Evolutionary conservation across 1,139 yeast species (phyloP).

Genomic region (Komagataea norvegica): DNA sequence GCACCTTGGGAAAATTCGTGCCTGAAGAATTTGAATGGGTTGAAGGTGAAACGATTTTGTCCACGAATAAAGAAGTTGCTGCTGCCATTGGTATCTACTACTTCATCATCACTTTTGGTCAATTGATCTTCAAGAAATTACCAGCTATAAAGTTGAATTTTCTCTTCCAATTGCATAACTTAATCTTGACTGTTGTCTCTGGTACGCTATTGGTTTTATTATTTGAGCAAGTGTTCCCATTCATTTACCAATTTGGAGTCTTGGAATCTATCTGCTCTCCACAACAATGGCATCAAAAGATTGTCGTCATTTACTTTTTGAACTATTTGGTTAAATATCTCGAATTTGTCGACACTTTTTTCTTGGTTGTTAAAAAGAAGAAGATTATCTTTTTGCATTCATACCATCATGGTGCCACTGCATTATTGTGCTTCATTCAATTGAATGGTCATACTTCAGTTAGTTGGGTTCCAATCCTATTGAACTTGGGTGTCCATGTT

Average conservation of each 20-base stretch:
- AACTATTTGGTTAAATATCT: constrained; percentile 73
- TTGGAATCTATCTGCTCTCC: constrained; percentile 80
- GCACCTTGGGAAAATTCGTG: constrained; percentile 26
- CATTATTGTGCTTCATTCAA: constrained; percentile 90
- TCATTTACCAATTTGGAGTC: constrained; percentile 69
- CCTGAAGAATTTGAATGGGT: constrained; percentile 74
- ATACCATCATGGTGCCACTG: constrained; percentile 98
- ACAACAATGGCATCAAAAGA: constrained; percentile 78
- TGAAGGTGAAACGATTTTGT: constrained; percentile 61
- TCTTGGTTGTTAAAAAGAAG: constrained; percentile 87
- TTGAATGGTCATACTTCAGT: constrained; percentile 85
- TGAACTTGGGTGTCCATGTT: constrained; percentile 91
- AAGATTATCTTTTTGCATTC: constrained; percentile 88
- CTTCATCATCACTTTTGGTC: constrained; percentile 81
- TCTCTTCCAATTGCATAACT: constrained; percentile 77
- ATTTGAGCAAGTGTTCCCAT: constrained; percentile 83
- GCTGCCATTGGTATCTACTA: constrained; percentile 66
- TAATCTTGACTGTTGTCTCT: constrained; percentile 68
- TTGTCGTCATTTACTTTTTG: constrained; percentile 78
- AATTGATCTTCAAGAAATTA: constrained; percentile 47
- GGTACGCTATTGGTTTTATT: constrained; percentile 61
- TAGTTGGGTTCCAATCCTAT: constrained; percentile 90
- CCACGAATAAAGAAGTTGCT: constrained; percentile 63
- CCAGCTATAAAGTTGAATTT: constrained; percentile 70
- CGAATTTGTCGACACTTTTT: constrained; percentile 89